Base-by-base conservation (phyloP, 352 stramenopile species). In the Phytophthora macrochlamydospora region DNA sequence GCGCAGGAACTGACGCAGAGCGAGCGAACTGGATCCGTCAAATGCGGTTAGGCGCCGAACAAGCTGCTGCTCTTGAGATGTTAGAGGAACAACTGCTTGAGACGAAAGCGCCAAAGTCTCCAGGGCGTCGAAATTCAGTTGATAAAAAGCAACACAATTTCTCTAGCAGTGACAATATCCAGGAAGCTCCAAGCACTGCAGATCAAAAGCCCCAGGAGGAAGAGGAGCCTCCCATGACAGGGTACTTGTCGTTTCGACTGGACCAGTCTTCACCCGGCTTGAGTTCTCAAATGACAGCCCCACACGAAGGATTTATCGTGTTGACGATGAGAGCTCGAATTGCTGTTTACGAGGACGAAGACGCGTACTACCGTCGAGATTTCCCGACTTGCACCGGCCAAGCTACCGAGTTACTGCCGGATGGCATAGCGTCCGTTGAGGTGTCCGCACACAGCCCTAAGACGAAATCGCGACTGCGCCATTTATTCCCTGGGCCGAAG, bases 11-110 rank as follows among this genome's bases (percentile, higher is more conserved):
- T 0, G 83, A 92, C 54, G 38, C 84, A 3, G 77, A 90, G 18
- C 69, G 83, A 32, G 83, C 81, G 6, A 82, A 77, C 30, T 92
- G 83, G 83, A 89, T 92, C 49, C 79, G 85, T 18, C 83, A 89
- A 29, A 78, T 90, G 40, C 80, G 83, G 13, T n/a, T 69, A 0
- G 79, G 80, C 11, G 81, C 72, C 0, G 79, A 90, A 51, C 77
- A 85, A 28, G 79, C 69, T 0, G 65, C 65, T 18, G 83, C 83
- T 2, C 59, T 89, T 7, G 79, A 89, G 43, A 78, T 90, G 71
- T 57, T 92, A 1, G 69, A 81, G 31, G 75, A 87, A 0, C 81
- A 92, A 46, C 60, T 79, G 5, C 30, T 80, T 0, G 69, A 89
- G 13, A 74, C 56, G 0, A 60, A 75, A 31, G 29, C 69, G 8